Conservation (phyloP, 176 grass and related monocot genomes). For the Carex scoparia region DNA sequence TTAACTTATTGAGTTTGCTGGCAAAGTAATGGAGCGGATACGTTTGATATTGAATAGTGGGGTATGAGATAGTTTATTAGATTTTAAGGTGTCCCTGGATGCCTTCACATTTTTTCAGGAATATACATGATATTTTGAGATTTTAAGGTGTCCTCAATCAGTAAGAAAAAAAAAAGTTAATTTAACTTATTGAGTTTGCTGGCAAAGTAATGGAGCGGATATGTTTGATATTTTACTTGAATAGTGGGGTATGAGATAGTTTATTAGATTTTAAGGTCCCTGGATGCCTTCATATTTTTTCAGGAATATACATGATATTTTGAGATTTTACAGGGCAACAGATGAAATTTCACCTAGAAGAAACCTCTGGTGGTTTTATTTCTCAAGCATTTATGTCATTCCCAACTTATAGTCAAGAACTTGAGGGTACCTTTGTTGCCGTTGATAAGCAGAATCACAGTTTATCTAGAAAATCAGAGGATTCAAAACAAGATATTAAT, state of each 20-base stretch:
- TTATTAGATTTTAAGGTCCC: not conserved
- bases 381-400: not conserved
- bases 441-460: constrained; percentile 30
- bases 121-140: not conserved
- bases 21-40: not conserved
- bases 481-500: constrained; percentile 24
- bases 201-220: not conserved
- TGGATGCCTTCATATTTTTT: not conserved
- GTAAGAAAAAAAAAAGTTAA: not conserved
- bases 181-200: not conserved
- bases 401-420: not conserved
- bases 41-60: not conserved
- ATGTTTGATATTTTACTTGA: not conserved
- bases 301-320: not conserved
- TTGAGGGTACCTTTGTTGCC: constrained; percentile 46
- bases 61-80: not conserved
- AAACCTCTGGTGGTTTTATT: not conserved
- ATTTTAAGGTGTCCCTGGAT: not conserved
- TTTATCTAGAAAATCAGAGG: constrained; percentile 53
- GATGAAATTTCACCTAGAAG: not conserved
- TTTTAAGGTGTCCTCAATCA: not conserved
- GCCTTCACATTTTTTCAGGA: not conserved
- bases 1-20: not conserved
- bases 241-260: not conserved
- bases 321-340: not conserved